Evolutionary conservation across 2,329 filamentous ascomycete species (phyloP), one percentile per base, ranked within the genome.

Genomic region (Ambrosiella xylebori): DNA sequence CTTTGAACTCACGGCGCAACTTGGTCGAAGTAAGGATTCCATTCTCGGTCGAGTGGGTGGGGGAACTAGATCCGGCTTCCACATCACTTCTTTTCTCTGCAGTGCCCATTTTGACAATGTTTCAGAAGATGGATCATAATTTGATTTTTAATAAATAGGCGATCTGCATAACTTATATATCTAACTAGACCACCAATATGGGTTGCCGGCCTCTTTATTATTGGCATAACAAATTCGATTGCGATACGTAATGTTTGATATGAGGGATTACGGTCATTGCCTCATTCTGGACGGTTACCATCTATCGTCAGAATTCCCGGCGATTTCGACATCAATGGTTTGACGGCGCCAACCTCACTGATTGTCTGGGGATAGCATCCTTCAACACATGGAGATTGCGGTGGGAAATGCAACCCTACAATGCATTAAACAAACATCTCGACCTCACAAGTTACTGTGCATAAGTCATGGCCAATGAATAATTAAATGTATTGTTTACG

Each of bases 1-100:
- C 66, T 54, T 62, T 63, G 50, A 66, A 65, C 6, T 65, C 63
- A 45, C 54, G 53, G 2, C 17, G 36, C 11, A 55, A 17, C 8
- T 36, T 15, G 2, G 53, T 55, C 8, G 53, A 55, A 11, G 9
- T 44, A 13, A 55, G 38, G n/a, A 44, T 35, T 5, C 11, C 53
- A 35, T 55, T 41, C 19, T 55, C 9, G 7, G 44, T 17, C 7
- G n/a, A 47, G 53, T 55, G 37, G 11, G 27, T 27, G 9, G 53
- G 35, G 36, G 53, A n/a, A 39, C 17, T 17, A 12, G 11, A 27
- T 8, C 8, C 38, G 8, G 53, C 53, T 39, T 12, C 53, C 12
- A 27, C n/a, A 19, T 15, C 38, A 7, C 41, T 39, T 55, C 44
- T 45, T 11, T 41, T 39, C 3, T 19, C 15, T 13, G 8, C 17